Percentiles rank a stretch among this genome's conserved stretches.
Evolutionary conservation across 306 rosid genomes (phyloP).

Genomic region (Malus sylvestris): DNA sequence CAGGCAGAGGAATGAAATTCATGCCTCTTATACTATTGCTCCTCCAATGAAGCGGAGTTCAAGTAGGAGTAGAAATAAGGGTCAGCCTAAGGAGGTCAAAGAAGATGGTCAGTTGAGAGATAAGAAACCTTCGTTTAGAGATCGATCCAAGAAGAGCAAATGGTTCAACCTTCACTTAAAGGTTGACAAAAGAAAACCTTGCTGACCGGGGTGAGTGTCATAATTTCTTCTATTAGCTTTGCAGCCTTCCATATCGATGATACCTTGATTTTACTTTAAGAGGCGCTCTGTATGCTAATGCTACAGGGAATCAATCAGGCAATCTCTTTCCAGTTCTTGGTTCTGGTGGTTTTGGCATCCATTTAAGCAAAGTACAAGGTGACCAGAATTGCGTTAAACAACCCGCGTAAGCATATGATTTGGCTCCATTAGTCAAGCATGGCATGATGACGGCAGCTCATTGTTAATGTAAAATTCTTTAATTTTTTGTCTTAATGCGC

Average conservation of each 20-base stretch:
- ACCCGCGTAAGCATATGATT: slow-evolving; percentile 13
- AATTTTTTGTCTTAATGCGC: background rate
- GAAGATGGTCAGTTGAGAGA: slow-evolving; percentile 71
- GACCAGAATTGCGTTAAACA: slow-evolving; percentile 11
- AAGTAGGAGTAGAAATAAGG: slow-evolving; percentile 60
- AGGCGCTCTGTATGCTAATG: slow-evolving; percentile 5
- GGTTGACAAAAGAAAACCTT: slow-evolving; percentile 92
- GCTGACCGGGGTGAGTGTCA: slow-evolving; percentile 48
- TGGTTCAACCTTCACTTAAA: slow-evolving; percentile 85
- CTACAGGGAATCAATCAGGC: slow-evolving; percentile 15
- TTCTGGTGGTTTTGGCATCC: slow-evolving; percentile 28
- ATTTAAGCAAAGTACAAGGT: slow-evolving; percentile 27
- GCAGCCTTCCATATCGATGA: slow-evolving; percentile 1
- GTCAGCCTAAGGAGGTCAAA: slow-evolving; percentile 56
- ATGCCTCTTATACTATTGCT: slow-evolving; percentile 62
- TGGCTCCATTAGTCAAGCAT: slow-evolving; percentile 28
- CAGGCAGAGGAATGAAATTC: slow-evolving; percentile 85
- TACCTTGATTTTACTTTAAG: background rate
- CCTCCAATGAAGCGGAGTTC: slow-evolving; percentile 71
- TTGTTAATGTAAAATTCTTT: slow-evolving; percentile 60
- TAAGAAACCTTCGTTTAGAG: slow-evolving; percentile 49
- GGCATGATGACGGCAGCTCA: slow-evolving; percentile 36
- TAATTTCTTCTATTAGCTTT: slow-evolving; percentile 5
- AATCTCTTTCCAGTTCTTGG: slow-evolving; percentile 3
- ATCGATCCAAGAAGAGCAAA: slow-evolving; percentile 76